phyloP scores from a whole-genome alignment of 2,329 filamentous ascomycete species.

The Xylaria sp. region DNA sequence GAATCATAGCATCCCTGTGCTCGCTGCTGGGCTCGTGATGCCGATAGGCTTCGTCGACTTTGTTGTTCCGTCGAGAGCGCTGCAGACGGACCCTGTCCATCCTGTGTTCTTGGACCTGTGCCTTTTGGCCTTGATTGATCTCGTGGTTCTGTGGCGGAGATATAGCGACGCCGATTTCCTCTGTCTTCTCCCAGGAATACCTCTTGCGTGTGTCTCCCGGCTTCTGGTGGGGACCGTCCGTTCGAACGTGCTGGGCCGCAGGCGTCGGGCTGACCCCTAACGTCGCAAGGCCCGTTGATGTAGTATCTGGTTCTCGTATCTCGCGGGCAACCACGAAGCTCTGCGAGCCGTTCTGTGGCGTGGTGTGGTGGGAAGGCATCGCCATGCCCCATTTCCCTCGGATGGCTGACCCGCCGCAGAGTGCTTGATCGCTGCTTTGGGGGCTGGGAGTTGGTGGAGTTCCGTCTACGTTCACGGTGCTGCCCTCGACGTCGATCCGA shows the following conservation, averaged over 20 bases:
- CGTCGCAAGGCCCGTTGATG: constrained; percentile 38
- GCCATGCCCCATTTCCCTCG: constrained; percentile 26
- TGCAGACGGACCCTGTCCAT: background rate
- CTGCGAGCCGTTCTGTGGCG: constrained; percentile 46
- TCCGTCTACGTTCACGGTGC: constrained; percentile 18
- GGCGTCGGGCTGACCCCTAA: background rate
- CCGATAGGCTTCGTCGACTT: constrained; percentile 15
- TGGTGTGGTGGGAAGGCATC: constrained; percentile 45
- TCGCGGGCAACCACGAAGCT: constrained; percentile 41
- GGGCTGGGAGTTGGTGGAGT: constrained; percentile 28
- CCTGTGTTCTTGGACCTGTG: constrained; percentile 2
- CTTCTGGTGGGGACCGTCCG: background rate
- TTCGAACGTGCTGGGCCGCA: background rate
- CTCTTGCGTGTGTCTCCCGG: constrained; percentile 2
- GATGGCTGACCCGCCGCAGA: constrained; percentile 27
- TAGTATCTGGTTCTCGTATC: constrained; percentile 46
- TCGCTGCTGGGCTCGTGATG: constrained; percentile 24
- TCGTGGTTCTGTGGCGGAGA: background rate
- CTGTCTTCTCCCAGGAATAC: background rate
- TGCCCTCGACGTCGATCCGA: constrained; percentile 24
- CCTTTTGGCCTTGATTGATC: background rate
- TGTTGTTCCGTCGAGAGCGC: constrained; percentile 10
- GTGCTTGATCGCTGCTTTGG: constrained; percentile 22
- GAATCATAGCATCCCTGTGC: constrained; percentile 40
- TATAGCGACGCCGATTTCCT: background rate